Evolutionary conservation across 1,284 basidiomycete genomes (phyloP).

Genomic region (Phylloporus sp.): DNA sequence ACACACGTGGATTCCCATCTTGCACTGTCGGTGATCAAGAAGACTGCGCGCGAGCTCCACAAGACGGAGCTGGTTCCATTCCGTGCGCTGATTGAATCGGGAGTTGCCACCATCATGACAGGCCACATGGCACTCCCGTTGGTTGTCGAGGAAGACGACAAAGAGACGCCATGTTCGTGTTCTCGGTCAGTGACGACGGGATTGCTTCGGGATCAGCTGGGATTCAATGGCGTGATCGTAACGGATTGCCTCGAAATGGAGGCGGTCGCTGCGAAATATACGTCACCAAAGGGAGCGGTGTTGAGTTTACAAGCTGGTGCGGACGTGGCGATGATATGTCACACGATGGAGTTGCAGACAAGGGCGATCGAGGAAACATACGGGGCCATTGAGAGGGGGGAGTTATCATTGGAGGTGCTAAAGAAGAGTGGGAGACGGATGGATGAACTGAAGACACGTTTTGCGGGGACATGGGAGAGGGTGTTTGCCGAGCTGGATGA

Average conservation of each 20-base stretch:
- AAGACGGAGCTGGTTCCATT: constrained; percentile 64
- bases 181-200: constrained; percentile 54
- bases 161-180: constrained; percentile 60
- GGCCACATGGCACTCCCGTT: constrained; percentile 71
- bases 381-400: constrained; percentile 48
- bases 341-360: constrained; percentile 55
- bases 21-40: constrained; percentile 62
- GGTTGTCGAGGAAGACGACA: constrained; percentile 47
- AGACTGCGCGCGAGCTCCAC: constrained; percentile 46
- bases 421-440: constrained; percentile 50
- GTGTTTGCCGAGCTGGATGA: constrained; percentile 39
- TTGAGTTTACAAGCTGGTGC: constrained; percentile 61
- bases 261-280: constrained; percentile 59
- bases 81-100: constrained; percentile 43
- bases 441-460: constrained; percentile 50
- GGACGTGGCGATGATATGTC: constrained; percentile 74
- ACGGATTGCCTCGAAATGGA: constrained; percentile 77
- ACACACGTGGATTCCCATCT: constrained; percentile 73
- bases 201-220: constrained; percentile 53
- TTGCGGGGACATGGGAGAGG: constrained; percentile 52
- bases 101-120: constrained; percentile 65
- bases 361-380: constrained; percentile 57
- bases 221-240: constrained; percentile 59
- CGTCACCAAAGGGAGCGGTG: constrained; percentile 57
- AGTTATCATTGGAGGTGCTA: constrained; percentile 45